Percentiles rank a stretch among this genome's conserved stretches.
Evolutionary conservation across 345 rosid species (phyloP).

Genomic region (Erucastrum elatum): DNA sequence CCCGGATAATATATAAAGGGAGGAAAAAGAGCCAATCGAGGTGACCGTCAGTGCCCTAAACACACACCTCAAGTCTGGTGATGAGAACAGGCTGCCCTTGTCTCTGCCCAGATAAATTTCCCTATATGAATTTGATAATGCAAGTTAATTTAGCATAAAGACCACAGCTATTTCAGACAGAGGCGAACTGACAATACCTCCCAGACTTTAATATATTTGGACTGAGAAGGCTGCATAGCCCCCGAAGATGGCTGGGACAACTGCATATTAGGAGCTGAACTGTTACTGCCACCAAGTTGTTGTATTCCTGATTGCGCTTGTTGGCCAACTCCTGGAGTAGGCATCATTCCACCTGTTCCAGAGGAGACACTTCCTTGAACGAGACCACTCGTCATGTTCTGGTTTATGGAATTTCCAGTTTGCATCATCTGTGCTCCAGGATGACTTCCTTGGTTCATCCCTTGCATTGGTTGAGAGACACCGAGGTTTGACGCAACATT

Average conservation of each 20-base stretch:
- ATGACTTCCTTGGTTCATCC: conserved; percentile 82
- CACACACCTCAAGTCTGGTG: conserved; percentile 92
- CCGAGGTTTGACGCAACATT: conserved; percentile 70
- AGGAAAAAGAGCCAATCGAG: background rate
- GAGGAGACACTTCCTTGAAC: conserved; percentile 69
- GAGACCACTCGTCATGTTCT: conserved; percentile 68
- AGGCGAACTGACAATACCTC: conserved; percentile 62
- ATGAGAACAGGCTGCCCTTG: conserved; percentile 98
- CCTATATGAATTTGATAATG: conserved; percentile 51
- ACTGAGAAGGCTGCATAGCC: conserved; percentile 66
- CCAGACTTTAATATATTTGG: conserved; percentile 94
- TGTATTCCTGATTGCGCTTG: conserved; percentile 70
- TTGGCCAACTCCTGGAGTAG: conserved; percentile 86
- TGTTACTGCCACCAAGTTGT: conserved; percentile 59
- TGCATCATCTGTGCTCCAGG: conserved; percentile 81
- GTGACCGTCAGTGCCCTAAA: background rate
- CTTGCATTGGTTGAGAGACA: conserved; percentile 71
- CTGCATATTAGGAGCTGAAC: conserved; percentile 65
- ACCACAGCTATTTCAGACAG: conserved; percentile 10
- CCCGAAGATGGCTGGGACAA: conserved; percentile 73
- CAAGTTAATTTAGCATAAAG: background rate
- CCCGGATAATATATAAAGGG: background rate
- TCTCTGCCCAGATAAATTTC: conserved; percentile 88
- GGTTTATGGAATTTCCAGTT: conserved; percentile 73
- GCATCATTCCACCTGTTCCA: conserved; percentile 79